These are phyloP conservation scores for Euphorbia celastroides DNA, from an alignment of 441 rosid genomes.

Conservation along the genomic window DNA sequence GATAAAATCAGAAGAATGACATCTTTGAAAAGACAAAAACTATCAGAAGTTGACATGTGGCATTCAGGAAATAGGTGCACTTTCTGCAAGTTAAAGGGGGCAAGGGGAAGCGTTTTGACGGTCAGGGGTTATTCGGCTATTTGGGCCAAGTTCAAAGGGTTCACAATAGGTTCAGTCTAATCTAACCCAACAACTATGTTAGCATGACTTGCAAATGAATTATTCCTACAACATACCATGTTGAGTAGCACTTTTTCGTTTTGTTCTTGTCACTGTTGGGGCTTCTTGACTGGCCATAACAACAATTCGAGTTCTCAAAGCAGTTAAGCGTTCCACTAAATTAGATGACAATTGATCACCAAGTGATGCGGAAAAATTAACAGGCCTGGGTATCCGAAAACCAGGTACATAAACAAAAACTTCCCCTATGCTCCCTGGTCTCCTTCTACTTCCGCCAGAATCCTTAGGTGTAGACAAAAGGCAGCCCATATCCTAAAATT, in stretches of 20 bases:
- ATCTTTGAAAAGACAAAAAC: too few relatives aligned
- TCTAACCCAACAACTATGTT: slow-evolving; percentile 2
- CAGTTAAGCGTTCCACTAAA: slow-evolving; percentile 71
- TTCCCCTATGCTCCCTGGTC: slow-evolving; percentile 81
- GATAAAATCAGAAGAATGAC: too few relatives aligned
- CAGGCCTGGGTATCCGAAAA: slow-evolving; percentile 83
- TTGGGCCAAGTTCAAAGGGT: too few relatives aligned
- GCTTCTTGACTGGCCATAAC: slow-evolving; percentile 98
- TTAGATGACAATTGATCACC: slow-evolving; percentile 67
- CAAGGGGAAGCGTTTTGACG: too few relatives aligned
- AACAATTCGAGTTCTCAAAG: slow-evolving; percentile 81
- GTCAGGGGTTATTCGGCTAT: too few relatives aligned
- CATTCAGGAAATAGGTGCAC: too few relatives aligned
- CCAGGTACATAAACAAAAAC: slow-evolving; percentile 88
- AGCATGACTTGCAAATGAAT: slow-evolving; percentile 13
- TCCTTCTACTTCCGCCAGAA: slow-evolving; percentile 66
- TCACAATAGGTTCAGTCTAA: too few relatives aligned
- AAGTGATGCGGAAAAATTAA: slow-evolving; percentile 69
- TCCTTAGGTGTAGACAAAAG: slow-evolving; percentile 70
- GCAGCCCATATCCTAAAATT: slow-evolving; percentile 75
- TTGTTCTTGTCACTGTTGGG: slow-evolving; percentile 83
- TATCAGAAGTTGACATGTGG: too few relatives aligned
- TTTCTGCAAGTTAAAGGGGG: too few relatives aligned
- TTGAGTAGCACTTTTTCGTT: slow-evolving; percentile 88
- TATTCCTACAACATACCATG: slow-evolving; percentile 53